Evolutionary conservation across 352 stramenopile genomes (phyloP).

Genomic region (Phytophthora ohioensis): DNA sequence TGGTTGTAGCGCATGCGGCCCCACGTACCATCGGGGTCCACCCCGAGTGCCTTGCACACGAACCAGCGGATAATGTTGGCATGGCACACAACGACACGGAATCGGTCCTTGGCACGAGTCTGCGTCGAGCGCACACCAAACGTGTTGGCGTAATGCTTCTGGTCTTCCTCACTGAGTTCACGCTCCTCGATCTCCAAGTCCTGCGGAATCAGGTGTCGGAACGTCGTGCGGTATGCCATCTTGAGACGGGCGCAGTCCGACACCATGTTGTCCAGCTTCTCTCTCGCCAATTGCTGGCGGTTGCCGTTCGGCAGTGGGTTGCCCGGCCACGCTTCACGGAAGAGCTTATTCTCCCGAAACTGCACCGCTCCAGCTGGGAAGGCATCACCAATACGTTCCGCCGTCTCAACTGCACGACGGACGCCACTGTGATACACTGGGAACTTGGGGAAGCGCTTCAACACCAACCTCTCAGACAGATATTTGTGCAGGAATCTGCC

Average conservation of each 20-base stretch:
- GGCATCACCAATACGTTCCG: slow-evolving; percentile 47
- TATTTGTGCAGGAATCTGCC: slow-evolving; percentile 66
- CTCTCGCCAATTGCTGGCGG: slow-evolving; percentile 65
- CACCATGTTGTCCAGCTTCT: slow-evolving; percentile 83
- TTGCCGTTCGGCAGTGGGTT: slow-evolving; percentile 72
- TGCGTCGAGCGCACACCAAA: slow-evolving; percentile 50
- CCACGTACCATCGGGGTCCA: slow-evolving; percentile 72
- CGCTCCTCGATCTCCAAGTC: slow-evolving; percentile 62
- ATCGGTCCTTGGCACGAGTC: slow-evolving; percentile 55
- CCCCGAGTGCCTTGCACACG: slow-evolving; percentile 68
- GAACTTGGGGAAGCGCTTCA: slow-evolving; percentile 68
- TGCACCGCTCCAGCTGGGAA: slow-evolving; percentile 50
- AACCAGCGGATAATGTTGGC: slow-evolving; percentile 84
- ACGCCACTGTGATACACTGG: slow-evolving; percentile 71
- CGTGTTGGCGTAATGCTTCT: slow-evolving; percentile 58
- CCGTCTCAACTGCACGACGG: slow-evolving; percentile 60
- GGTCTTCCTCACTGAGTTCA: slow-evolving; percentile 56
- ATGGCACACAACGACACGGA: slow-evolving; percentile 71
- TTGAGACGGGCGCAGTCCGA: slow-evolving; percentile 72
- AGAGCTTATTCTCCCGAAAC: slow-evolving; percentile 73
- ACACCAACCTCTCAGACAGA: slow-evolving; percentile 50
- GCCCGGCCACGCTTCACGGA: slow-evolving; percentile 71
- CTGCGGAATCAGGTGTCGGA: slow-evolving; percentile 71
- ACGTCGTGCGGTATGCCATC: slow-evolving; percentile 70
- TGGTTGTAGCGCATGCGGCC: slow-evolving; percentile 80